phyloP scores from a whole-genome alignment of 2,329 filamentous ascomycete species.

The Paraphaeosphaeria sporulosa region DNA sequence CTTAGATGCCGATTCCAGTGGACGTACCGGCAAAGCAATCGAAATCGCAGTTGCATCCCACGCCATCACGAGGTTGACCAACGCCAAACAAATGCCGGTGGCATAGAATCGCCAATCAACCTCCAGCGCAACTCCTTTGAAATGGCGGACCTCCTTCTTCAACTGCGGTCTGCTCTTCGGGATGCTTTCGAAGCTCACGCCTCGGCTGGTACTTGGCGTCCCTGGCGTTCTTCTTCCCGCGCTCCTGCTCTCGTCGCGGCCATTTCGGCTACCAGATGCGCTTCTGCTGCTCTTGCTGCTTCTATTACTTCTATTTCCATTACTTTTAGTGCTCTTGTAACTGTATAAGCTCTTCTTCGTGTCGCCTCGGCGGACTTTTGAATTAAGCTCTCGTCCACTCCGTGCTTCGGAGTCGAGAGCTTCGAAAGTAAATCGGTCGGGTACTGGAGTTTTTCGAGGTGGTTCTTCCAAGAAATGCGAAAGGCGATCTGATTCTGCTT shows the following conservation, averaged over 20 bases:
- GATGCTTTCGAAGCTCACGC: constrained; percentile 15
- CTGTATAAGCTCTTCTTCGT: constrained; percentile 6
- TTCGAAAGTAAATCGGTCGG: constrained; percentile 30
- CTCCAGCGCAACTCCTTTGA: constrained; percentile 12
- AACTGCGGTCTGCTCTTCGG: constrained; percentile 17
- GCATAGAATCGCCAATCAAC: constrained; percentile 35
- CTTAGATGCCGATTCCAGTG: neutral
- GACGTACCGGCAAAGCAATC: constrained; percentile 34
- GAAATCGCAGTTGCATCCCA: constrained; percentile 32
- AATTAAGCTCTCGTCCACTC: constrained; percentile 13
- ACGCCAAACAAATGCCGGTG: constrained; percentile 29
- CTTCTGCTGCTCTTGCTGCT: constrained; percentile 1
- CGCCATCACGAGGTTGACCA: constrained; percentile 33
- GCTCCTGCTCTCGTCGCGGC: constrained; percentile 3
- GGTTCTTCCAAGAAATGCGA: constrained; percentile 29
- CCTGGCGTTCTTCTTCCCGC: constrained; percentile 6
- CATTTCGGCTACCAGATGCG: neutral
- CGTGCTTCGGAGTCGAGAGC: constrained; percentile 19
- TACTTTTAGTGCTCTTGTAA: neutral
- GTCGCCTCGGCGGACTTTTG: constrained; percentile 10
- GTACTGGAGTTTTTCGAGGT: constrained; percentile 23
- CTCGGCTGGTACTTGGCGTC: constrained; percentile 12
- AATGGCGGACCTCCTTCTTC: constrained; percentile 23
- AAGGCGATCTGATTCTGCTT: constrained; percentile 24
- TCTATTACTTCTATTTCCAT: constrained; percentile 9